These are phyloP conservation scores for Marchantia polymorpha DNA, from an alignment of 225 moss, liverwort and hornwort genomes.

Conservation along the genomic window DNA sequence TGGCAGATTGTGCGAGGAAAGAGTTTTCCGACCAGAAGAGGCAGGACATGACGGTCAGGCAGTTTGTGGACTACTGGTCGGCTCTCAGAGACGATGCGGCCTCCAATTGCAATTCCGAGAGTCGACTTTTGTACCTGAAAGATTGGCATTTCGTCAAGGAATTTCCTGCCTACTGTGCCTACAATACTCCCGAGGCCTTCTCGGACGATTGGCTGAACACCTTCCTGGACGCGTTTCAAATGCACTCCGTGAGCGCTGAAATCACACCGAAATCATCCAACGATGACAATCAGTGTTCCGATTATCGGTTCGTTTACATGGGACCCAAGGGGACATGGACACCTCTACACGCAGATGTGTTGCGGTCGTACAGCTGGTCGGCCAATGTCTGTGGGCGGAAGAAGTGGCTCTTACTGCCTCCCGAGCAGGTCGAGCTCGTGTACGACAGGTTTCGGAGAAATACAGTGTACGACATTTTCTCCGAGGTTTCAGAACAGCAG, in stretches of 20 bases:
- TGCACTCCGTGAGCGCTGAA: slow-evolving; percentile 16
- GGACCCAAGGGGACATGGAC: slow-evolving; percentile 43
- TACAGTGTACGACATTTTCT: slow-evolving; percentile 33
- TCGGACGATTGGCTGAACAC: slow-evolving; percentile 38
- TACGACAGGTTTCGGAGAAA: slow-evolving; percentile 29
- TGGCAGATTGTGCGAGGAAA: slow-evolving; percentile 28
- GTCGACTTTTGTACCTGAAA: slow-evolving; percentile 28
- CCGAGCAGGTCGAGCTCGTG: slow-evolving; percentile 27
- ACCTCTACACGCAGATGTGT: slow-evolving; percentile 36
- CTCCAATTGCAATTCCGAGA: background rate
- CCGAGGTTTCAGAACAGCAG: slow-evolving; percentile 18
- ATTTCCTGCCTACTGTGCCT: slow-evolving; percentile 26
- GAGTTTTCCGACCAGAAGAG: slow-evolving; percentile 34
- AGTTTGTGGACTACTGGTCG: slow-evolving; percentile 30
- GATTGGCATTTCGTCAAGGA: slow-evolving; percentile 44
- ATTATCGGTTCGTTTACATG: slow-evolving; percentile 41
- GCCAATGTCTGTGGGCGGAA: slow-evolving; percentile 34
- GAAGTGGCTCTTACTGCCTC: slow-evolving; percentile 33
- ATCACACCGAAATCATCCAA: background rate
- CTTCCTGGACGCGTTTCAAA: slow-evolving; percentile 26
- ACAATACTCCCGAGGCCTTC: slow-evolving; percentile 28
- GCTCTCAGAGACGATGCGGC: background rate
- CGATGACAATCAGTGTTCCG: slow-evolving; percentile 21
- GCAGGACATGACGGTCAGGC: slow-evolving; percentile 21
- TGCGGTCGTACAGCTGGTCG: slow-evolving; percentile 39